Percentiles rank a stretch among this genome's conserved stretches.
phyloP scores from a whole-genome alignment of 257 asterid species.

The Paulownia fortunei region DNA sequence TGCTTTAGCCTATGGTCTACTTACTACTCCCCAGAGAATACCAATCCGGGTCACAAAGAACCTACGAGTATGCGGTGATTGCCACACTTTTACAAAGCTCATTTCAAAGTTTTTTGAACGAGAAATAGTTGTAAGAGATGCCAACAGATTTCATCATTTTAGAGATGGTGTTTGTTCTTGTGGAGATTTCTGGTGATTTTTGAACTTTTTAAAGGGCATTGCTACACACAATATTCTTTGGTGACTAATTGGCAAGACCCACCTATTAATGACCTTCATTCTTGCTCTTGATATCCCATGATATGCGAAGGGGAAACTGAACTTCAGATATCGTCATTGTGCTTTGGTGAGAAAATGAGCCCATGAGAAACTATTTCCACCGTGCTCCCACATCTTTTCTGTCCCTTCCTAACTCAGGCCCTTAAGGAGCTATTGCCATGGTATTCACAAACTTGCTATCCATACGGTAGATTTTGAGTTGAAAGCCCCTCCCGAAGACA shows the following conservation, averaged over 20 bases:
- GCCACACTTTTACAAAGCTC: slow-evolving; percentile 73
- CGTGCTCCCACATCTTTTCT: no score
- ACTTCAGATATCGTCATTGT: background rate
- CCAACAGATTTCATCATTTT: slow-evolving; percentile 80
- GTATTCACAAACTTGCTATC: no score
- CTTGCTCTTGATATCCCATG: slow-evolving; percentile 5
- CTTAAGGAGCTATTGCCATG: no score
- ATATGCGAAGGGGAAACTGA: background rate
- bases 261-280: background rate
- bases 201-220: background rate
- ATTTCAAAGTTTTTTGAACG: slow-evolving; percentile 53
- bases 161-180: slow-evolving; percentile 83
- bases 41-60: slow-evolving; percentile 75
- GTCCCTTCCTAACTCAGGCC: no score
- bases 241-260: background rate
- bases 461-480: no score
- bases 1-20: slow-evolving; percentile 78
- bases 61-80: slow-evolving; percentile 80
- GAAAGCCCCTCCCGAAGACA: no score
- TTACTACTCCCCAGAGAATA: slow-evolving; percentile 39
- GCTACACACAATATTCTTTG: background rate
- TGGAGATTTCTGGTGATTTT: slow-evolving; percentile 78
- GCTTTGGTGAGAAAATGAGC: background rate
- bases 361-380: background rate
- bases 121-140: slow-evolving; percentile 75